Evolutionary conservation across 164 flowering plant genomes (phyloP).

Genomic region (Liquidambar formosana): DNA sequence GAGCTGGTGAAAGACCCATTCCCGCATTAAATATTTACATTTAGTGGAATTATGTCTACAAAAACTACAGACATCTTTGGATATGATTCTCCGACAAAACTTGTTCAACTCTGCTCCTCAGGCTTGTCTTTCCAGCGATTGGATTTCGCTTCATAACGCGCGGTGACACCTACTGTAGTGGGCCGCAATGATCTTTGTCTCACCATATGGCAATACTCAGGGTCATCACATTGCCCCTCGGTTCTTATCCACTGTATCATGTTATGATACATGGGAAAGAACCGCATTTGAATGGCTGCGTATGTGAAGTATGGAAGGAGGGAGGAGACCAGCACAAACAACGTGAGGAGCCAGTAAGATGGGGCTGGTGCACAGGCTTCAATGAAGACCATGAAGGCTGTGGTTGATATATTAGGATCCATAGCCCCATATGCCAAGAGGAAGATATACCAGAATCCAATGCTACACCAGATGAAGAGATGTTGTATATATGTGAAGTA

Average conservation of each 20-base stretch:
- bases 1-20: not conserved
- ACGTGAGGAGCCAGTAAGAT: conserved; percentile 44
- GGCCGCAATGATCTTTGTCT: conserved; percentile 45
- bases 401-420: conserved; percentile 42
- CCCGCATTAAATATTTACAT: conserved; percentile 1
- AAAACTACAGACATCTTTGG: not conserved
- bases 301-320: conserved; percentile 47
- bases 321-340: conserved; percentile 31
- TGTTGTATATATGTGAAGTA: conserved; percentile 59
- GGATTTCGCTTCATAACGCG: conserved; percentile 37
- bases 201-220: conserved; percentile 46
- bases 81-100: not conserved
- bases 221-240: conserved; percentile 48
- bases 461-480: conserved; percentile 53
- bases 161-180: conserved; percentile 46
- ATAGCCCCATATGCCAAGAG: conserved; percentile 53
- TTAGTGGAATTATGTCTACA: not conserved
- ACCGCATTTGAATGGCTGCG: conserved; percentile 41
- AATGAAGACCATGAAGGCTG: conserved; percentile 51
- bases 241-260: conserved; percentile 46
- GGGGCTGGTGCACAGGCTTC: conserved; percentile 58
- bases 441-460: conserved; percentile 48
- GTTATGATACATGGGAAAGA: conserved; percentile 47
- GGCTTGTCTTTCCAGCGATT: conserved; percentile 12
- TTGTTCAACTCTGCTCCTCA: not conserved